Base-by-base conservation (phyloP, 73 alveolate genomes). In the Blepharisma stoltei region DNA sequence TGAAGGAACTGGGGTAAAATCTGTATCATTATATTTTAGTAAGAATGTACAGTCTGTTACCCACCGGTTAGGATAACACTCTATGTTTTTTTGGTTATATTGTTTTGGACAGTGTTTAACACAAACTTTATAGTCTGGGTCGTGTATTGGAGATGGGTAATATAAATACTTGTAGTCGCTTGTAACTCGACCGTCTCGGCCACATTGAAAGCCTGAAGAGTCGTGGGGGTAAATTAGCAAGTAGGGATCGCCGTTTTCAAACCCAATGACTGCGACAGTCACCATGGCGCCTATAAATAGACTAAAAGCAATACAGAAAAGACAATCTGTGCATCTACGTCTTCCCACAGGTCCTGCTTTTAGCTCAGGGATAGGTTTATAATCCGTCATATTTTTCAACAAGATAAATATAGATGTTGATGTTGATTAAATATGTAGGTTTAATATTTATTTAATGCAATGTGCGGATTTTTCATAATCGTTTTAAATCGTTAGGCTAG, bases 291-390 rank as follows among this genome's bases (percentile, higher is more conserved):
- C 54, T 38, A 88, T 45, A 81, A 93, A 93, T 38, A 86, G 38
- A 54, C 83, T 32, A 78, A 90, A 93, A 69, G 88, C 50, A 67
- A 90, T 70, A 68, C 93, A 90, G 84, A 89, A 85, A 66, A 93
- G 68, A 41, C 82, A 77, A 79, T 93, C 98, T 11, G 97, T 87
- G 83, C 96, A 89, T 70, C 80, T 82, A 69, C 98, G 82, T 54
- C 89, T 93, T 70, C 81, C 87, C 54, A 83, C 67, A 44, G 96
- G 95, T n/a, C 98, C 98, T 44, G 87, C 86, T 50, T 18, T 11
- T 50, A 50, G 65, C 21, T 50, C 65, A 14, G n/a, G 27, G n/a
- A 50, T 11, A 18, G n/a, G 21, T 50, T 50, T 50, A 18, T 50
- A 50, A 18, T 50, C 65, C 27, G 65, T 50, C 65, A 50, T 50